phyloP scores from a whole-genome alignment of 2,329 filamentous ascomycete genomes.

The Aspergillus brasiliensis region DNA sequence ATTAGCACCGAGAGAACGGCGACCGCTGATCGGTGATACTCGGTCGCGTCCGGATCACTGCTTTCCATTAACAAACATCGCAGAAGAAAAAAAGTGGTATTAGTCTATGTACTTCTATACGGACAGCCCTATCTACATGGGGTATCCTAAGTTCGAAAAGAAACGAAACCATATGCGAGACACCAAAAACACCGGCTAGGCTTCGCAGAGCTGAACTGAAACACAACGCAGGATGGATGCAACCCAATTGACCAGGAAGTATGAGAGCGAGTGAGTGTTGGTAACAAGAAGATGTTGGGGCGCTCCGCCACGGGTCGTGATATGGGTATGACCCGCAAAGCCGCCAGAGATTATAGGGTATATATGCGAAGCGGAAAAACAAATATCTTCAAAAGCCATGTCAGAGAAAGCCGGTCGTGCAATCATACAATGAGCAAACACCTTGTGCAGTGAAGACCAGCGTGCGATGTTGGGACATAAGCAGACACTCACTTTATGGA shows the following conservation, averaged over 20 bases:
- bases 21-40: neutral
- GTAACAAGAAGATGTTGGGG: neutral
- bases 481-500: neutral
- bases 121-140: slow-evolving; percentile 15
- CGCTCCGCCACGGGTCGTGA: neutral
- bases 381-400: slow-evolving; percentile 1
- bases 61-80: neutral
- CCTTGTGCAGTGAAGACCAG: neutral
- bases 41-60: neutral
- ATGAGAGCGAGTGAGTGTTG: neutral
- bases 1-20: no score
- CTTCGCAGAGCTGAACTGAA: slow-evolving; percentile 2
- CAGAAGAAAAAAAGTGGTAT: slow-evolving; percentile 9
- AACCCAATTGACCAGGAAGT: slow-evolving; percentile 1
- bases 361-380: slow-evolving; percentile 1
- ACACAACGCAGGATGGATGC: slow-evolving; percentile 11
- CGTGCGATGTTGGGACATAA: neutral
- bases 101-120: slow-evolving; percentile 24
- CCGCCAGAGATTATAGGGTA: slow-evolving; percentile 3
- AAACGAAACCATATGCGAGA: slow-evolving; percentile 9
- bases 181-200: slow-evolving; percentile 12
- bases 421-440: neutral
- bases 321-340: slow-evolving; percentile 10
- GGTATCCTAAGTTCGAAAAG: slow-evolving; percentile 13
- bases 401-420: neutral